phyloP scores from a whole-genome alignment of 306 rosid species.

The Vicia villosa region DNA sequence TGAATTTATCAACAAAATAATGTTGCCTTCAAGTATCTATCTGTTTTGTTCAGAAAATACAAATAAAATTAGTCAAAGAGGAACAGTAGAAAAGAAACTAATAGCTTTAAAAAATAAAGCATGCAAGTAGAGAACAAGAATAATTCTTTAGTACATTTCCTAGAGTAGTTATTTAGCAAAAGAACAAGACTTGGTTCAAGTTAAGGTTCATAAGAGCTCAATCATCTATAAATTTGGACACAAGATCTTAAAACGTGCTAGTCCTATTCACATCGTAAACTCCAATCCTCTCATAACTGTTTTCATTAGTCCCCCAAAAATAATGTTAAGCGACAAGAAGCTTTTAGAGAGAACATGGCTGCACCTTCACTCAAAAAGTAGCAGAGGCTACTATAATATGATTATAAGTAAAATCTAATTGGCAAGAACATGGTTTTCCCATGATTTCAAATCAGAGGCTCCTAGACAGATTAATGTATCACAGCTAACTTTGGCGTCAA shows the following conservation, averaged over 20 bases:
- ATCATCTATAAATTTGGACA: not conserved
- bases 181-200: conserved; percentile 19
- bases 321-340: not conserved
- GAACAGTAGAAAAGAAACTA: not conserved
- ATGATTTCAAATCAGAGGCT: not conserved
- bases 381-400: not conserved
- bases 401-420: not conserved
- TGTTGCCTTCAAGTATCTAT: conserved; percentile 37
- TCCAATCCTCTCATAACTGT: not conserved
- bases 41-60: conserved; percentile 42
- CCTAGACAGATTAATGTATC: conserved; percentile 9
- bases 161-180: conserved; percentile 22
- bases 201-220: conserved; percentile 7
- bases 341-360: not conserved
- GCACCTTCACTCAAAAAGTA: conserved; percentile 14
- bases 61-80: conserved; percentile 29
- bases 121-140: conserved; percentile 29
- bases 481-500: not conserved
- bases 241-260: conserved; percentile 1
- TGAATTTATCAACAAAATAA: conserved; percentile 36
- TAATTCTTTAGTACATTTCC: not conserved
- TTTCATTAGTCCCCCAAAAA: not conserved
- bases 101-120: conserved; percentile 19
- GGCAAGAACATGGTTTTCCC: conserved; percentile 20
- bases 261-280: conserved; percentile 4